Evolutionary conservation across 2,329 filamentous ascomycete genomes (phyloP).

Genomic region (Penicillium corylophilum): DNA sequence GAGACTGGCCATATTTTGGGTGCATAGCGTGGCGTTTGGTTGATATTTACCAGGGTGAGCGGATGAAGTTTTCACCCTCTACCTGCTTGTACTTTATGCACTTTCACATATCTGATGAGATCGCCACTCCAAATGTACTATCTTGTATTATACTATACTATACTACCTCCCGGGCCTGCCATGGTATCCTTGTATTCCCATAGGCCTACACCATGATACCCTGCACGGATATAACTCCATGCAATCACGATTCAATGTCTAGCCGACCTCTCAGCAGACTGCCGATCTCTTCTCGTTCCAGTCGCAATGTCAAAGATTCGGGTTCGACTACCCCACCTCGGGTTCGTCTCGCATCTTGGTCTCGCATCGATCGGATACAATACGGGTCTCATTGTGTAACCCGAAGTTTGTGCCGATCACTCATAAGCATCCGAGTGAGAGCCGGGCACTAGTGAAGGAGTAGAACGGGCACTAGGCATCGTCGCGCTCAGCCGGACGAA

Average conservation of each 20-base stretch:
- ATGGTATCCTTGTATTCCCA: not conserved
- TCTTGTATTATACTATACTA: slow-evolving; percentile 10
- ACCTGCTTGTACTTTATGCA: slow-evolving; percentile 67
- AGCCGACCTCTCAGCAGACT: not conserved
- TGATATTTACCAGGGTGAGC: slow-evolving; percentile 27
- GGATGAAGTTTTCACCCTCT: slow-evolving; percentile 14
- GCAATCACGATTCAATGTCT: not conserved
- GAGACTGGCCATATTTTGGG: slow-evolving; percentile 29
- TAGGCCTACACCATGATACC: not conserved
- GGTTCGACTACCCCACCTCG: slow-evolving; percentile 5
- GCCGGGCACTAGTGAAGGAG: not conserved
- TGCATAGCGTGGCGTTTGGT: slow-evolving; percentile 44
- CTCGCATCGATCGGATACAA: not conserved
- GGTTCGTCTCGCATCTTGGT: not conserved
- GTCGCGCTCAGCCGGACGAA: slow-evolving; percentile 10
- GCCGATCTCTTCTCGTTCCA: slow-evolving; percentile 11
- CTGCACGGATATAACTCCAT: not conserved
- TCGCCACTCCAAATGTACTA: slow-evolving; percentile 60
- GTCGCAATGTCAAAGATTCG: slow-evolving; percentile 1
- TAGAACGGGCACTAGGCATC: not conserved
- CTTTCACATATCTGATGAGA: slow-evolving; percentile 51
- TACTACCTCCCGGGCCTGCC: not conserved
- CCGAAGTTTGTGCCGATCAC: not conserved
- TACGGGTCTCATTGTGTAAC: not conserved
- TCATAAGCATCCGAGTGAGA: not conserved